Evolutionary conservation across 2,329 filamentous ascomycete species (phyloP).

Genomic region (Trichophyton schoenleinii): DNA sequence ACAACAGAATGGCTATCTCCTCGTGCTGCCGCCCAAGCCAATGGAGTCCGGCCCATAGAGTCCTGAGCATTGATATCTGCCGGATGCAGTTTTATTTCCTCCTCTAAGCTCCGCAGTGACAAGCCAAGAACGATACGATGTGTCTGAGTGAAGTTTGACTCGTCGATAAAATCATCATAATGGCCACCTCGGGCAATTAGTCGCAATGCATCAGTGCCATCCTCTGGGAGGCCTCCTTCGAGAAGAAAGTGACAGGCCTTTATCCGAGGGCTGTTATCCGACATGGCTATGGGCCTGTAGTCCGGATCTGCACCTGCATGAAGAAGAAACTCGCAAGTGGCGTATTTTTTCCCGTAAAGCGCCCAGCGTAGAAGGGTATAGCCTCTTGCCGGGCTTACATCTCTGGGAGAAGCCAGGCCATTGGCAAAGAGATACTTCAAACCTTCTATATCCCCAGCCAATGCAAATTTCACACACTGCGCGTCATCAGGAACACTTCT

Average conservation of each 20-base stretch:
- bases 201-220: slow-evolving; percentile 10
- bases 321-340: slow-evolving; percentile 20
- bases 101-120: slow-evolving; percentile 14
- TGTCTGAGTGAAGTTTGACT: slow-evolving; percentile 15
- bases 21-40: slow-evolving; percentile 19
- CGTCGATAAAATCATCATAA: slow-evolving; percentile 17
- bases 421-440: slow-evolving; percentile 20
- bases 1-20: slow-evolving; percentile 16
- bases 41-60: slow-evolving; percentile 17
- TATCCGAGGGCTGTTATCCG: slow-evolving; percentile 18
- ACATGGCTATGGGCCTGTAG: slow-evolving; percentile 17
- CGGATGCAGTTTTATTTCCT: slow-evolving; percentile 13
- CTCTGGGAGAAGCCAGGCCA: slow-evolving; percentile 23
- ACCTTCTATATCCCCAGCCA: slow-evolving; percentile 22
- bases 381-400: slow-evolving; percentile 22
- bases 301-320: slow-evolving; percentile 22
- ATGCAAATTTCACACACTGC: slow-evolving; percentile 20
- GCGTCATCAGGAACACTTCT: slow-evolving; percentile 21
- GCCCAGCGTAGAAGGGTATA: slow-evolving; percentile 25
- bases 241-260: slow-evolving; percentile 19
- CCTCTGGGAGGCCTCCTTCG: slow-evolving; percentile 13
- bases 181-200: slow-evolving; percentile 10
- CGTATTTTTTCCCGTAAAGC: slow-evolving; percentile 24
- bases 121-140: slow-evolving; percentile 19
- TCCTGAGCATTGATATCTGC: slow-evolving; percentile 16